Base-by-base conservation (phyloP, 768 basidiomycete species). In the Agaricus subrufescens region DNA sequence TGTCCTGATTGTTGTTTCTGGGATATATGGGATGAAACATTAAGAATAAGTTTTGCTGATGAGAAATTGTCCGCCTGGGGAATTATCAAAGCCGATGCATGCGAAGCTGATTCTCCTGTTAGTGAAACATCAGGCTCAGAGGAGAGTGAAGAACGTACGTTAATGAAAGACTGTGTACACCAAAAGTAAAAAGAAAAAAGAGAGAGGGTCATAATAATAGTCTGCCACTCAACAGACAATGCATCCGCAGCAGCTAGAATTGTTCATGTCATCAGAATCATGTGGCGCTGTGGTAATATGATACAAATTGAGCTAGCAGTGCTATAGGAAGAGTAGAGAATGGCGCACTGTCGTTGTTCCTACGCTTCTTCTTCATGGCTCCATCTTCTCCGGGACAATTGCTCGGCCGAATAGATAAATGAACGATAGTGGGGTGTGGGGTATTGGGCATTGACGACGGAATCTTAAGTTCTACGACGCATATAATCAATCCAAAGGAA, bases 391-490 rank as follows among this genome's bases (percentile, higher is more conserved):
- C 67, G 2, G 79, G 72, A 3, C 77, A 77, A 1, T 77, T 77
- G 54, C 76, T 78, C 0, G 86, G 79, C 11, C 89, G 78, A 52
- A 91, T 80, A 30, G 87, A 87, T 38, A 91, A 75, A 64, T 91
- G 89, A 31, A 91, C 83, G 38, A 91, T 89, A 0, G 87, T 90
- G 1, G 84, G 75, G 65, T 45, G 60, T 15, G 56, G 63, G 34
- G 42, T 55, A 52, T 37, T 59, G 53, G 58, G 65, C 27, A 51
- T 49, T 56, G 64, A 65, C 50, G 65, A 61, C 8, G 67, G 70
- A 49, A 68, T 75, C 58, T 72, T 75, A 27, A 76, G 69, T 58
- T 73, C 76, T 47, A 51, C 30, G 43, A 50, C 44, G 53, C 48
- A 54, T 25, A 46, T 43, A 44, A 19, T 38, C 19, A 53, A 26